A percentile compares a stretch with the other conserved stretches of the same genome.
phyloP scores from a whole-genome alignment of 2,329 filamentous ascomycete species.

The Teratosphaeriaceae sp. region DNA sequence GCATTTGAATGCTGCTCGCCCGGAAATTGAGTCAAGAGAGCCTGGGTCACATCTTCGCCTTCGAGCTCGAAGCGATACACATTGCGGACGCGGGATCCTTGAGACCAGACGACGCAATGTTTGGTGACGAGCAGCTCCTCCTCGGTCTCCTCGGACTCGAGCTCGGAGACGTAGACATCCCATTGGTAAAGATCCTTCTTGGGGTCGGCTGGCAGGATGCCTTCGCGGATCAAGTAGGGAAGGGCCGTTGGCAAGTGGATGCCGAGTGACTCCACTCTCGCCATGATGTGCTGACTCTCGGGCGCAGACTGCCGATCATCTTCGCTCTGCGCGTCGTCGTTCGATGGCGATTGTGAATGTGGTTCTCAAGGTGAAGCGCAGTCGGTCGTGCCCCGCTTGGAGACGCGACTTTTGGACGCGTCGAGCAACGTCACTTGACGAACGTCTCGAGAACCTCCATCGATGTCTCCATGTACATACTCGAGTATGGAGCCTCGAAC shows the following conservation, averaged over 20 bases:
- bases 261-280: conserved; percentile 82
- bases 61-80: conserved; percentile 81
- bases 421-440: too few species aligned
- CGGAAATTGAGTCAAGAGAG: conserved; percentile 76
- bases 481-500: conserved; percentile 24
- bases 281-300: conserved; percentile 52
- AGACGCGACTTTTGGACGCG: conserved; percentile 5
- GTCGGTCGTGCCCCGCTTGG: not conserved
- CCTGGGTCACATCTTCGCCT: conserved; percentile 79
- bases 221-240: conserved; percentile 74
- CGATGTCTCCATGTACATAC: conserved; percentile 5
- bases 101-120: conserved; percentile 78
- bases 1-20: too few species aligned
- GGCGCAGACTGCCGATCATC: not conserved
- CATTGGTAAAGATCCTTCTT: conserved; percentile 64
- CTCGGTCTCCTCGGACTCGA: conserved; percentile 42
- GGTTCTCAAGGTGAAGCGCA: too few species aligned
- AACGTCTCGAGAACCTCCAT: too few species aligned
- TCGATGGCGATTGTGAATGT: not conserved
- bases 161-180: conserved; percentile 53
- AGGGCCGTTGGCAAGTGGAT: conserved; percentile 82
- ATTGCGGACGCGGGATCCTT: conserved; percentile 76
- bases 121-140: conserved; percentile 77
- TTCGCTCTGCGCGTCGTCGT: not conserved
- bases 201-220: conserved; percentile 64